Evolutionary conservation across 768 basidiomycete species (phyloP), one percentile per base, ranked within the genome.

Genomic region (Myochromella boudieri): DNA sequence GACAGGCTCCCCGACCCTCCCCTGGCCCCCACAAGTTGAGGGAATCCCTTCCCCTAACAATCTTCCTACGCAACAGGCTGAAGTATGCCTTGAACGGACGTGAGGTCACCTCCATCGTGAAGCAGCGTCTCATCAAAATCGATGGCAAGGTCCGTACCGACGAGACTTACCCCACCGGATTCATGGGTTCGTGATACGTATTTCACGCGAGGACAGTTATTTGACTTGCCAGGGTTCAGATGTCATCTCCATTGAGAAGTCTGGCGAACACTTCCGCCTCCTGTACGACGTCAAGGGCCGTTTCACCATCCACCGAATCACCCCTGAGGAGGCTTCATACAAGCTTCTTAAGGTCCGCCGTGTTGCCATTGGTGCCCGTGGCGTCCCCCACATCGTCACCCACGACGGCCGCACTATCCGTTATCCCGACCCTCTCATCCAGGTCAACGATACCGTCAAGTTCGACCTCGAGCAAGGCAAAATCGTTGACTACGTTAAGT

Each of bases 381-480:
- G 94, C 59, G 94, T 99, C 39, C 97, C 97, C 44, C 85, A 95
- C 78, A 78, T 99, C 58, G 91, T 97, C 72, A 97, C 95, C 58
- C 97, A 99, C 76, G 97, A 99, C 64, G 97, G 97, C 43, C 93
- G 97, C 68, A 99, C 97, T 56, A 98, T 99, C 76, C 95, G 97
- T 54, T 99, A 97, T 77, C 95, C 97, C 58, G 97, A 99, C 71
- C 97, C 97, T 24, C 68, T 72, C 59, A 93, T 99, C 82, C 82
- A 78, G 62, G 92, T 91, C 70, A 95, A 98, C 80, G 97, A 98
- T 75, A 93, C 94, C 42, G 84, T 98, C 71, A 97, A 92, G 72
- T 98, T 88, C 67, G 97, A 98, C 72, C 76, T 99, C 53, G 90
- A 92, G 68, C 87, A 92, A 71, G 80, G 81, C 72, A 97, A 97